These are phyloP conservation scores for Phytophthora fragariaefolia DNA, from an alignment of 352 stramenopile species.

Conservation along the genomic window DNA sequence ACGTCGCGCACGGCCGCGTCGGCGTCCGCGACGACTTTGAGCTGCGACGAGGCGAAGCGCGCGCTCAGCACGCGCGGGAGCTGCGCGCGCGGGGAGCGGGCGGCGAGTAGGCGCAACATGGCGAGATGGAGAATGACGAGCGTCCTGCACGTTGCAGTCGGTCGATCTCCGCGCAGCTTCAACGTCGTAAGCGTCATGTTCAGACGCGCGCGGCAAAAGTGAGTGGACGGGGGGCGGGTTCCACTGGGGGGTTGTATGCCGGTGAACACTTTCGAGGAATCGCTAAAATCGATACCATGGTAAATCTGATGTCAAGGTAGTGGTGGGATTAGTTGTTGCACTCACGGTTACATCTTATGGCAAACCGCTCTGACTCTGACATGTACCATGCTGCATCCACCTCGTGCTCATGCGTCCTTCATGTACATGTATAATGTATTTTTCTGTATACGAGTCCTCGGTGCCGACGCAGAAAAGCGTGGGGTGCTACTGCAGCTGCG, in stretches of 20 bases:
- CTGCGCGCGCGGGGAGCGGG: neutral
- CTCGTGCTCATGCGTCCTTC: slow-evolving; percentile 2
- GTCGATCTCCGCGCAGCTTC: slow-evolving; percentile 8
- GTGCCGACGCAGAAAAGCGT: slow-evolving; percentile 2
- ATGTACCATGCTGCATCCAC: too few relatives aligned
- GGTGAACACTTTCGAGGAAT: neutral
- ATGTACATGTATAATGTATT: slow-evolving; percentile 36
- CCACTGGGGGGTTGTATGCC: neutral
- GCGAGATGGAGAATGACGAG: slow-evolving; percentile 12
- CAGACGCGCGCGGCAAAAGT: too few relatives aligned
- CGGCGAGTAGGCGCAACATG: slow-evolving; percentile 24
- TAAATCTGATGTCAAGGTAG: neutral
- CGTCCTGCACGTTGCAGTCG: neutral
- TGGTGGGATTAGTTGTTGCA: neutral
- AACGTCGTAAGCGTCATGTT: too few relatives aligned
- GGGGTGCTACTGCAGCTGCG: too few relatives aligned
- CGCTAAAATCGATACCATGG: too few relatives aligned
- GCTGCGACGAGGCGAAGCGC: slow-evolving; percentile 34
- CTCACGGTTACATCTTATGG: too few relatives aligned
- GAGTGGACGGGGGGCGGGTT: too few relatives aligned
- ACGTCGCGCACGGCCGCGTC: slow-evolving; percentile 84
- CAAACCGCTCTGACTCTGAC: too few relatives aligned
- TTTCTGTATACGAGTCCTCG: slow-evolving; percentile 20
- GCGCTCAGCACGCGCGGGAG: slow-evolving; percentile 10
- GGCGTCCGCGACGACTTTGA: slow-evolving; percentile 76